Percentiles rank a stretch among this genome's conserved stretches.
phyloP scores from a whole-genome alignment of 2,329 filamentous ascomycete species.

The Penicillium corylophilum region DNA sequence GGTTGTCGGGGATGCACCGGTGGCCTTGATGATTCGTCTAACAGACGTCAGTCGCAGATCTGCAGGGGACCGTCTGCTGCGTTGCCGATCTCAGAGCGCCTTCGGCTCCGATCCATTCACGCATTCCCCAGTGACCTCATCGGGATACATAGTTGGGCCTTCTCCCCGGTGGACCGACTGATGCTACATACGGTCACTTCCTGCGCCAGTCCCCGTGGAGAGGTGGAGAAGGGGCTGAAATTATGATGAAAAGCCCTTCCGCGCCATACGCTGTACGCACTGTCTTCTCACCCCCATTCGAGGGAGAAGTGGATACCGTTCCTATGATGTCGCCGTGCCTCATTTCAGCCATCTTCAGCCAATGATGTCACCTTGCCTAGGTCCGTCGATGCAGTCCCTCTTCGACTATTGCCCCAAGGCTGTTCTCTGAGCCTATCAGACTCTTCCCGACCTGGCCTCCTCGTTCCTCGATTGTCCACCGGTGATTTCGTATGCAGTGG shows the following conservation, averaged over 20 bases:
- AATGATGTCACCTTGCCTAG: conserved; percentile 25
- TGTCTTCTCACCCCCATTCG: background rate
- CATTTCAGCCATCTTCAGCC: conserved; percentile 11
- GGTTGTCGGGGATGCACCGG: too few species aligned
- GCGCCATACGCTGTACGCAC: background rate
- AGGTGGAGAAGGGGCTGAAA: conserved; percentile 16
- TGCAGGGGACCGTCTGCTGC: conserved; percentile 20
- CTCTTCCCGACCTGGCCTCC: background rate
- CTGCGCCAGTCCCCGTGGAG: conserved; percentile 12
- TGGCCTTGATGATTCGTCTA: conserved; percentile 16
- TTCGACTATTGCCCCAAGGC: conserved; percentile 8
- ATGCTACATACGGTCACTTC: conserved; percentile 5
- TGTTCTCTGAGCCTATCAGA: conserved; percentile 11
- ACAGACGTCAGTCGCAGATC: conserved; percentile 22
- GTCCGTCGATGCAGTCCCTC: conserved; percentile 8
- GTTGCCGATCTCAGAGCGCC: conserved; percentile 16
- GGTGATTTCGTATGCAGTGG: conserved; percentile 17
- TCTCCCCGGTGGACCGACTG: conserved; percentile 11
- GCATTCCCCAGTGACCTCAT: conserved; percentile 28
- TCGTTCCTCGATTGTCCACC: conserved; percentile 14
- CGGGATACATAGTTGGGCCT: conserved; percentile 5
- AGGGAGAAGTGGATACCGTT: conserved; percentile 6
- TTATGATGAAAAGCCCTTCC: conserved; percentile 14
- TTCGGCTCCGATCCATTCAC: conserved; percentile 9
- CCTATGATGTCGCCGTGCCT: conserved; percentile 20